Evolutionary conservation across 1,284 basidiomycete genomes (phyloP).

Genomic region (Ganoderma leucocontextum): DNA sequence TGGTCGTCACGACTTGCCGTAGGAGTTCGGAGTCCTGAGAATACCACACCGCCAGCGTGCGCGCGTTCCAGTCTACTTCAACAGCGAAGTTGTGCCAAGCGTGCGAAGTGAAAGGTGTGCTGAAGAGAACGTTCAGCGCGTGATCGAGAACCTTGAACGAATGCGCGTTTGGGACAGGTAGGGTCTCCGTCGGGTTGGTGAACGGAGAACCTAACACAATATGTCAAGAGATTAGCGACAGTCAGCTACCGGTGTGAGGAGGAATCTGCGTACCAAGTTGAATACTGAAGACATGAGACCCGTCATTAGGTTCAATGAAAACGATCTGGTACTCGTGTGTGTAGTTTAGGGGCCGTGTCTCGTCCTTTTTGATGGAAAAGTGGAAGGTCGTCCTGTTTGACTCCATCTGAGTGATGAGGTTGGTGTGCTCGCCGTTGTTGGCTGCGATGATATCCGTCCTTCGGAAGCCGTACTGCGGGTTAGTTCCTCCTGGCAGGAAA

Average conservation of each 20-base stretch:
- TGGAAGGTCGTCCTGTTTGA: conserved; percentile 58
- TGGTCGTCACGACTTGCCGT: conserved; percentile 48
- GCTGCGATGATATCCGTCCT: conserved; percentile 64
- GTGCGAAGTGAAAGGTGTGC: conserved; percentile 51
- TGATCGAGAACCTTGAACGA: conserved; percentile 63
- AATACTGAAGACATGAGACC: conserved; percentile 63
- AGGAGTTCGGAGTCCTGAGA: conserved; percentile 52
- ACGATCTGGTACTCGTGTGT: conserved; percentile 69
- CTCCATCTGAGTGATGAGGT: conserved; percentile 52
- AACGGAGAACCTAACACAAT: conserved; percentile 58
- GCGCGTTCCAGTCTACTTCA: conserved; percentile 61
- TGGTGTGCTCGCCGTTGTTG: conserved; percentile 47
- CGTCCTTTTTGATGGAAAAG: conserved; percentile 60
- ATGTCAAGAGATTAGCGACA: background rate
- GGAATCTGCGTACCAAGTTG: conserved; percentile 53
- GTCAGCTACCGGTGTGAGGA: background rate
- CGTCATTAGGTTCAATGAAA: conserved; percentile 67
- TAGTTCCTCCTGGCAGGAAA: conserved; percentile 59
- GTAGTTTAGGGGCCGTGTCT: conserved; percentile 54
- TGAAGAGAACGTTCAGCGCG: conserved; percentile 57
- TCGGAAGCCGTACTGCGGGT: conserved; percentile 62
- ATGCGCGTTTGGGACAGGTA: conserved; percentile 51
- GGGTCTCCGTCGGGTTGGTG: conserved; percentile 54
- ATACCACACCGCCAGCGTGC: conserved; percentile 59
- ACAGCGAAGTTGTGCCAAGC: conserved; percentile 70